Percentiles rank a stretch among this genome's conserved stretches.
phyloP scores from a whole-genome alignment of 1,284 basidiomycete genomes.

The Ustilago shanxiensis region DNA sequence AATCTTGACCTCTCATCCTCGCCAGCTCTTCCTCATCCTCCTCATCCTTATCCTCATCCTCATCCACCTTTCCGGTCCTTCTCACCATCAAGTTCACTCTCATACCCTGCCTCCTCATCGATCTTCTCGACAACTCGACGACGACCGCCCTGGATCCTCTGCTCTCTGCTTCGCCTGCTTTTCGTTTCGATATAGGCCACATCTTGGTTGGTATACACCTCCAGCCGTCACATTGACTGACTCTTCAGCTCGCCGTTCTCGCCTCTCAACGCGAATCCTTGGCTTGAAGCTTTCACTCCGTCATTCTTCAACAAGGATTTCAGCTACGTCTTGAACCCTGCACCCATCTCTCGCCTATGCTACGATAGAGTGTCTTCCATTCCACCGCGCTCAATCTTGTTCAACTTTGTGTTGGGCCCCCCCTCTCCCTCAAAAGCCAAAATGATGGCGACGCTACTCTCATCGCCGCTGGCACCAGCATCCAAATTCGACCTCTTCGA shows the following conservation, averaged over 20 bases:
- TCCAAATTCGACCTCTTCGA: constrained; percentile 52
- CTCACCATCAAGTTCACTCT: constrained; percentile 21
- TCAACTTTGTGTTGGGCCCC: not conserved
- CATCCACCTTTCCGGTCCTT: not conserved
- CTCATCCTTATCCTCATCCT: not conserved
- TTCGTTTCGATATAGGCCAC: not conserved
- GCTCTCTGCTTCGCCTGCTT: constrained; percentile 3
- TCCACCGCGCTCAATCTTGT: not conserved
- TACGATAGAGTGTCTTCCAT: constrained; percentile 6
- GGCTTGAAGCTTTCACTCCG: too few species aligned
- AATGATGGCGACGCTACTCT: constrained; percentile 47
- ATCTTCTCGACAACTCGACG: not conserved
- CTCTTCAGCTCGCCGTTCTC: not conserved
- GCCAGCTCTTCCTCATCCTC: not conserved
- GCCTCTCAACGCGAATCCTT: not conserved
- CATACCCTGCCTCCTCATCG: not conserved
- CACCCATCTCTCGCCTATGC: constrained; percentile 12
- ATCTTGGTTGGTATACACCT: not conserved
- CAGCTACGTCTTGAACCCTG: not conserved
- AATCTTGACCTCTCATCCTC: not conserved
- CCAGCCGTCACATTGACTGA: not conserved
- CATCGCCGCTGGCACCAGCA: constrained; percentile 41
- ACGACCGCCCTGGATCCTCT: too few species aligned
- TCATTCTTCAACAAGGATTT: too few species aligned
- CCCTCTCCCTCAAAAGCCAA: not conserved